A percentile compares a stretch with the other conserved stretches of the same genome.
These are phyloP conservation scores for Westerdykella sp. DNA, from an alignment of 2,329 filamentous ascomycete species.

Conservation along the genomic window DNA sequence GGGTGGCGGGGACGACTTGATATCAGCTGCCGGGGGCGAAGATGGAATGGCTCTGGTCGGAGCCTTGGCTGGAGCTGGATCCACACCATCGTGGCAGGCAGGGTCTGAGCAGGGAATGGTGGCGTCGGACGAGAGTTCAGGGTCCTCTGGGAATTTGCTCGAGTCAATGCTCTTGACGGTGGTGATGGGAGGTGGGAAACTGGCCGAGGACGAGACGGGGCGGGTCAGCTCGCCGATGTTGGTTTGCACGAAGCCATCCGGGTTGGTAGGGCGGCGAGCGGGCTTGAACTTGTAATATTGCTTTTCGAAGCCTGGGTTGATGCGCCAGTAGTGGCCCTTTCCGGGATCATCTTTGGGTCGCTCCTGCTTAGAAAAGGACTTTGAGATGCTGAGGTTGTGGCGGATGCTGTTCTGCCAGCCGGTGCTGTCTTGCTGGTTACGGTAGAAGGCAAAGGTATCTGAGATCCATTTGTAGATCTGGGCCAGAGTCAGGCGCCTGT, in stretches of 20 bases:
- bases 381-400: constrained; percentile 94
- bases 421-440: constrained; percentile 61
- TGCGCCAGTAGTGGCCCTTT: constrained; percentile 96
- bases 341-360: constrained; percentile 94
- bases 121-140: constrained; percentile 47
- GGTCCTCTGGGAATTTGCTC: constrained; percentile 46
- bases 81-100: constrained; percentile 44
- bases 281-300: constrained; percentile 87
- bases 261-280: constrained; percentile 48
- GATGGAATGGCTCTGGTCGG: constrained; percentile 51
- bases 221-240: constrained; percentile 30
- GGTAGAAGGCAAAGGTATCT: constrained; percentile 84
- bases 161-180: constrained; percentile 44
- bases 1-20: constrained; percentile 90
- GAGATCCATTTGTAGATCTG: constrained; percentile 99
- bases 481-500: constrained; percentile 76
- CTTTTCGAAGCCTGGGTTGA: constrained; percentile 80
- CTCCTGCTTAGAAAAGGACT: constrained; percentile 92
- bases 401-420: constrained; percentile 99
- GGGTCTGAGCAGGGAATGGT: constrained; percentile 49
- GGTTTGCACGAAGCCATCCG: constrained; percentile 29
- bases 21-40: constrained; percentile 62
- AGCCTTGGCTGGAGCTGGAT: constrained; percentile 37
- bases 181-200: constrained; percentile 28
- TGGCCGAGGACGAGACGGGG: constrained; percentile 34